These are phyloP conservation scores for Pseudogymnoascus sp. DNA, from an alignment of 2,329 filamentous ascomycete species.

Conservation along the genomic window DNA sequence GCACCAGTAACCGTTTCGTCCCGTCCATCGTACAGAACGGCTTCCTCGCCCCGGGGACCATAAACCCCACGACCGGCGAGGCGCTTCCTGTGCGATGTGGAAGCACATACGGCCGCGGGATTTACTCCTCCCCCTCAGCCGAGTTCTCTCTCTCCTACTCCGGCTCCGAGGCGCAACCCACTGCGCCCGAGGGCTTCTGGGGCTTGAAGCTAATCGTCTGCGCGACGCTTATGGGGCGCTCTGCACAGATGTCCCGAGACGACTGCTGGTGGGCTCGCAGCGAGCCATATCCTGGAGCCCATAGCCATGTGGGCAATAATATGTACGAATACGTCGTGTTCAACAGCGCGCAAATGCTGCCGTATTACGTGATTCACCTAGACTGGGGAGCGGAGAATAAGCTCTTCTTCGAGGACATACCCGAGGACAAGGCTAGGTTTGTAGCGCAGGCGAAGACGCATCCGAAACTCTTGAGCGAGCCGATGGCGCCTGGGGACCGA, in stretches of 20 bases:
- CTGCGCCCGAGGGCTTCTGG: constrained; percentile 27
- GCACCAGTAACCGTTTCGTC: constrained; percentile 31
- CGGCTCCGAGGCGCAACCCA: constrained; percentile 24
- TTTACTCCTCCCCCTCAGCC: constrained; percentile 38
- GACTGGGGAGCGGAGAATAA: constrained; percentile 33
- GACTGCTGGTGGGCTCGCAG: constrained; percentile 26
- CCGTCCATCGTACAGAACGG: constrained; percentile 38
- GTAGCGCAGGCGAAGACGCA: constrained; percentile 14
- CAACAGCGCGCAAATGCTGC: constrained; percentile 35
- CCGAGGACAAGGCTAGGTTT: constrained; percentile 15
- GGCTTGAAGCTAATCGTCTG: constrained; percentile 39
- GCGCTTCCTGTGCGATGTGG: constrained; percentile 30
- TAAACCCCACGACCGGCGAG: constrained; percentile 24
- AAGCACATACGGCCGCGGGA: constrained; percentile 34
- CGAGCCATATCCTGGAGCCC: constrained; percentile 25
- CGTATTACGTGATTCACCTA: constrained; percentile 39
- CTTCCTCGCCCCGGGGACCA: constrained; percentile 34
- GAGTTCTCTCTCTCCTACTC: constrained; percentile 34
- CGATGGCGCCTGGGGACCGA: constrained; percentile 30
- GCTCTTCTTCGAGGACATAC: constrained; percentile 22
- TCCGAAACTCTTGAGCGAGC: constrained; percentile 16
- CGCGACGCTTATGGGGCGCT: constrained; percentile 39
- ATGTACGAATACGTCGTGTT: constrained; percentile 38
- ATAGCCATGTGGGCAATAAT: constrained; percentile 34
- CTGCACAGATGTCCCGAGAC: constrained; percentile 25